Evolutionary conservation across 257 asterid species (phyloP), one percentile per base, ranked within the genome.

Genomic region (Przewalskia tangutica): DNA sequence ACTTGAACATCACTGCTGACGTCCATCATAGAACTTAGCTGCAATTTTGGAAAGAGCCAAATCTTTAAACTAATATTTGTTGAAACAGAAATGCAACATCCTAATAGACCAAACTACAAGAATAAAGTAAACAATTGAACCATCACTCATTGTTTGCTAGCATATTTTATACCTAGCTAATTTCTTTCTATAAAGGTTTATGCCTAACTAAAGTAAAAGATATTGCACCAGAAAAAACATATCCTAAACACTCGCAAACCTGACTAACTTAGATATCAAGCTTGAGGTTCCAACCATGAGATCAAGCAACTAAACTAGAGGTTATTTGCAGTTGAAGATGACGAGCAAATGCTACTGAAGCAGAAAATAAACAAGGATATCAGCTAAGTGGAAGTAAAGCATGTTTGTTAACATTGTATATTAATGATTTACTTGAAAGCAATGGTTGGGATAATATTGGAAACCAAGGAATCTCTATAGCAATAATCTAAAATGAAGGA

Each of bases 11-110:
- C 99, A 83, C 97, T 95, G 75, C 91, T 89, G 59, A 92, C 79
- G 83, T 95, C 97, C 98, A 95, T 94, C 99, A 95, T 94, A 75
- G 99, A 92, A 88, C 91, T 95, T 79, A 95, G 95, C 99, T 95
- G 84, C 77, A 79, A 71, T 34, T 38, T 66, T 13, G 16, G 75
- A 50, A 44, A 44, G n/a, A 71, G 56, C 44, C 27, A 73, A 38
- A 38, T 59, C 71, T 65, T 20, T 65, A 65, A 56, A 56, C 55
- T 65, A 38, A 65, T 67, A 42, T 64, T 80, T 23, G 77, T 60
- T 80, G 58, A 60, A 20, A 64, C 53, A 64, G 77, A 63, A 66
- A 55, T 56, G 11, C 16, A n/a, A 17, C 59, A 44, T 62, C 14
- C n/a, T 42, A 63, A 23, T n/a, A 17, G 42, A 65, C 81, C 54